Base-by-base conservation (phyloP, 1,139 yeast genomes). In the Torulaspora globosa region DNA sequence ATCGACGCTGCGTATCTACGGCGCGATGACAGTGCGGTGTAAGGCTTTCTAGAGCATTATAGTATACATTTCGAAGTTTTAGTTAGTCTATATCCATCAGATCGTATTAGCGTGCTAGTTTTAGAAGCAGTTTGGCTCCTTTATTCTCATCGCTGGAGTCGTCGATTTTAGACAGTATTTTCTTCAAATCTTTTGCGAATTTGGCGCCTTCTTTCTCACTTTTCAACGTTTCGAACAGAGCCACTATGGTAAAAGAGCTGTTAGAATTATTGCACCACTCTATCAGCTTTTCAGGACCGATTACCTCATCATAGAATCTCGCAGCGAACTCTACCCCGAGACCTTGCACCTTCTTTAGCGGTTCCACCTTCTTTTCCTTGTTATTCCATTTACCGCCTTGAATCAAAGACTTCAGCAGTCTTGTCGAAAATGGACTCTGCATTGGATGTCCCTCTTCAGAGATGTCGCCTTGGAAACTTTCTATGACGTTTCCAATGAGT, bases 321-420 rank as follows among this genome's bases (percentile, higher is more conserved):
- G 60, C 60, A 5, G 90, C 88, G 64, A 84, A 81, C 19, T 74
- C 76, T n/a, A 68, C 65, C 21, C 95, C 95, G 26, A 83, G 74
- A 3, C 75, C 75, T 34, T 76, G 70, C 28, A 79, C 75, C 36
- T 72, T 71, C 18, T 47, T 38, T 16, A 75, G 63, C 41, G 72
- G 73, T 30, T 69, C 76, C 28, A 79, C 66, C 43, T 67, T 68
- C 58, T 75, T 76, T 53, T 79, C 77, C 60, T 78, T 79, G 60
- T 75, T 77, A 57, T 79, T 73, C 78, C 89, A 89, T 61, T 77
- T 80, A 65, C 90, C 86, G 67, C 95, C 94, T 67, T 88, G 95
- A 52, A 88, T 83, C 59, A 90, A 72, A 3, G 87, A 73, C 66
- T 89, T 84, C 55, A 90, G 70, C 35, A 85, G 72, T 70, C 97